These are phyloP conservation scores for Orbilia blumenaviensis DNA, from an alignment of 2,329 filamentous ascomycete species.

Conservation along the genomic window DNA sequence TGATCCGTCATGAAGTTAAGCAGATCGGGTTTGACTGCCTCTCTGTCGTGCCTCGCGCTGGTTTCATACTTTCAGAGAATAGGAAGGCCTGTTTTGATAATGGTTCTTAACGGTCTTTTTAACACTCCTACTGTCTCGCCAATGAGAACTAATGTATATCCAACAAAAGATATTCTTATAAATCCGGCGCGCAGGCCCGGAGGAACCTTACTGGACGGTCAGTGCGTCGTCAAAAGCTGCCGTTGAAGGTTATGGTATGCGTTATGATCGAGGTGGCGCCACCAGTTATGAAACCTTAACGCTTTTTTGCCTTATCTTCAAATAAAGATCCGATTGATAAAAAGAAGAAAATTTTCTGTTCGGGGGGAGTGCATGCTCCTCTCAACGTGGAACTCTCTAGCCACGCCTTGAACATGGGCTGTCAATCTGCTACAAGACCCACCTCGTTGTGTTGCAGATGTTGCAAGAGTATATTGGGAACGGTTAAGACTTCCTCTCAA, in stretches of 20 bases:
- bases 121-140: neutral
- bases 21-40: conserved; percentile 1
- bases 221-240: conserved; percentile 11
- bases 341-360: neutral
- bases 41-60: conserved; percentile 1
- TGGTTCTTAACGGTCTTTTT: neutral
- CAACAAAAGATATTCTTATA: neutral
- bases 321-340: conserved; percentile 27
- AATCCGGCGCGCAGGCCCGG: conserved; percentile 5
- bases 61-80: neutral
- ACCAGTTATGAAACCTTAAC: conserved; percentile 12
- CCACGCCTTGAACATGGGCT: neutral
- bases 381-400: conserved; percentile 19
- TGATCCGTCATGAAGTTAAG: neutral
- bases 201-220: neutral
- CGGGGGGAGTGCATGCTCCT: neutral
- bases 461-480: neutral
- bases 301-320: neutral
- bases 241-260: neutral
- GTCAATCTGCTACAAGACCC: conserved; percentile 19
- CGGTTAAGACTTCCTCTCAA: neutral
- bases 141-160: neutral
- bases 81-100: neutral
- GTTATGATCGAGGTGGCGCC: conserved; percentile 8
- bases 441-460: neutral